phyloP scores from a whole-genome alignment of 768 basidiomycete species.

The Lenzites betulinus region DNA sequence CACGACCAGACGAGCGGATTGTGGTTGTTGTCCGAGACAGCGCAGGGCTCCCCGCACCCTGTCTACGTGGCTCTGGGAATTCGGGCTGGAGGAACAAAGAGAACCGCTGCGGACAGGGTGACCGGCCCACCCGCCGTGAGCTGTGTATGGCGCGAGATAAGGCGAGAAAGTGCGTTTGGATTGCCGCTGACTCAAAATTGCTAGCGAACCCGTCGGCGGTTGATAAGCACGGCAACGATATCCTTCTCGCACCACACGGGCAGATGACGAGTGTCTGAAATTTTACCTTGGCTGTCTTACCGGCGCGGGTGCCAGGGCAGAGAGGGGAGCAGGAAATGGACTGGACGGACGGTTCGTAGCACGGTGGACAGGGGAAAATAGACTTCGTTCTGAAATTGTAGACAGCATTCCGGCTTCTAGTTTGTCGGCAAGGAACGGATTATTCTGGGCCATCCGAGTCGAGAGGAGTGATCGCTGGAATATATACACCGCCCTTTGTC shows the following conservation, averaged over 20 bases:
- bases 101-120: not conserved
- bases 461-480: not conserved
- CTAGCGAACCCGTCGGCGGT: constrained; percentile 6
- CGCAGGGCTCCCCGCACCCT: no score
- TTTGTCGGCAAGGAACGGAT: constrained; percentile 2
- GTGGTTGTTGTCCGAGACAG: no score
- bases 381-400: constrained; percentile 4
- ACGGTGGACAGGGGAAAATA: constrained; percentile 1
- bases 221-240: constrained; percentile 11
- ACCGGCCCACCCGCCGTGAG: constrained; percentile 8
- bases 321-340: not conserved
- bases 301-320: not conserved
- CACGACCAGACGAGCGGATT: not conserved
- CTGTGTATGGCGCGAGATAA: constrained; percentile 19
- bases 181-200: constrained; percentile 7
- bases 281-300: not conserved
- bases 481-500: constrained; percentile 10
- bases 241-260: not conserved
- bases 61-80: no score
- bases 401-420: constrained; percentile 5
- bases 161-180: not conserved
- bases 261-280: constrained; percentile 3
- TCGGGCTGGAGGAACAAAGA: not conserved
- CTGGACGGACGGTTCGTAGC: not conserved
- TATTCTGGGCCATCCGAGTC: not conserved